A percentile compares a stretch with the other conserved stretches of the same genome.
These are phyloP conservation scores for Amanita pseudoporphyria DNA, from an alignment of 768 basidiomycete genomes.

Conservation along the genomic window DNA sequence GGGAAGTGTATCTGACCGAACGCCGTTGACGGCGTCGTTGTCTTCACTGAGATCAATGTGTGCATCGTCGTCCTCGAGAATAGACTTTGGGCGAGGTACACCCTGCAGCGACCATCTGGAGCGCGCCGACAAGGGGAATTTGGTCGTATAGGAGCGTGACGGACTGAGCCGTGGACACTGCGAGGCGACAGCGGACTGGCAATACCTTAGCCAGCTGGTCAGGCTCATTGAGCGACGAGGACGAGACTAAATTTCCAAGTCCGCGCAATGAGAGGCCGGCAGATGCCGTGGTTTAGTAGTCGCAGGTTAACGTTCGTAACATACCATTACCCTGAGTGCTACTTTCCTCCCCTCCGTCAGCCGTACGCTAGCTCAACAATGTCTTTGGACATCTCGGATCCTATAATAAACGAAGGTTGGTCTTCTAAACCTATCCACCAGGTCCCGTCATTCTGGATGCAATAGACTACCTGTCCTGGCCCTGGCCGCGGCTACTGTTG, in stretches of 20 bases:
- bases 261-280: neutral
- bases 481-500: neutral
- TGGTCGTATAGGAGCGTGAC: neutral
- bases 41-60: conserved; percentile 43
- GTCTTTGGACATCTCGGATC: conserved; percentile 35
- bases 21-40: conserved; percentile 37
- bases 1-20: conserved; percentile 25
- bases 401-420: conserved; percentile 65
- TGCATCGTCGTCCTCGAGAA: conserved; percentile 35
- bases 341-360: conserved; percentile 2
- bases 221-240: neutral
- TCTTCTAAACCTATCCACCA: neutral
- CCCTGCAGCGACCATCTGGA: conserved; percentile 32
- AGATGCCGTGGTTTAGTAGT: neutral
- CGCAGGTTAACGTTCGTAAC: too few species aligned
- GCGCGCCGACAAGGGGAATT: conserved; percentile 9
- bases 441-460: neutral
- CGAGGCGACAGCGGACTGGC: neutral
- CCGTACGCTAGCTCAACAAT: conserved; percentile 8
- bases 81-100: conserved; percentile 30
- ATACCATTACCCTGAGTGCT: neutral
- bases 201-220: conserved; percentile 4
- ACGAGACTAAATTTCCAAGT: neutral
- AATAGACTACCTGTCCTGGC: neutral
- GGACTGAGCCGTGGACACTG: conserved; percentile 1